Evolutionary conservation across 495 filamentous ascomycete genomes (phyloP), one percentile per base, ranked within the genome.

Genomic region (Penicillium desertorum): DNA sequence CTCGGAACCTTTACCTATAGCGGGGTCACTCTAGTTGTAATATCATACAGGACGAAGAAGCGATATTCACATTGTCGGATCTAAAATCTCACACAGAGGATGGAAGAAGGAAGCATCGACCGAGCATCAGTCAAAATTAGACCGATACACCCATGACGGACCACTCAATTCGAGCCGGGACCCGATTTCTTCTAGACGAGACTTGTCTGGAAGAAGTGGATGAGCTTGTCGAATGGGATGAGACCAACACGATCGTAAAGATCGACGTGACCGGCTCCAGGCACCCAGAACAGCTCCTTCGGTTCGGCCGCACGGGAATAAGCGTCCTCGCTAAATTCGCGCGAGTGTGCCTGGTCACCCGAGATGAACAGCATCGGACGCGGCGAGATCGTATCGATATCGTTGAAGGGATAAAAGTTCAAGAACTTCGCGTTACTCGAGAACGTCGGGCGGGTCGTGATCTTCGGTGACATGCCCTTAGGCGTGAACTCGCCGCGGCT

Each of bases 401-500:
- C 62, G 16, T 59, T 65, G 46, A 67, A 70, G 0, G 64, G 64
- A 45, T 70, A 70, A 45, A 65, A 70, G 44, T 70, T 70, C 53
- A 67, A 44, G 44, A 65, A 70, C 45, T 62, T 61, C 0, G 56
- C 41, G 51, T 49, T 58, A 17, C 58, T 62, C 3, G 67, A 60
- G 45, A 66, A 50, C 1, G 63, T 64, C 1, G 61, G 63, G 45
- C 57, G 56, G 0, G 67, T 70, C 0, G 64, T 65, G 30, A 67
- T 50, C 1, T 67, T 22, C 16, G 50, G 19, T 0, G 58, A 60
- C 3, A 60, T 45, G 22, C 58, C 56, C 9, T 12, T 17, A 14
- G 60, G 64, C n/a, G 60, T 60, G 30, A 69, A 56, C 44, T 65
- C 62, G 29, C 58, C 67, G 39, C 67, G 64, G 4, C 8, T 17